These are phyloP conservation scores for Lolium rigidum DNA, from an alignment of 176 grass and related monocot genomes.

Conservation along the genomic window DNA sequence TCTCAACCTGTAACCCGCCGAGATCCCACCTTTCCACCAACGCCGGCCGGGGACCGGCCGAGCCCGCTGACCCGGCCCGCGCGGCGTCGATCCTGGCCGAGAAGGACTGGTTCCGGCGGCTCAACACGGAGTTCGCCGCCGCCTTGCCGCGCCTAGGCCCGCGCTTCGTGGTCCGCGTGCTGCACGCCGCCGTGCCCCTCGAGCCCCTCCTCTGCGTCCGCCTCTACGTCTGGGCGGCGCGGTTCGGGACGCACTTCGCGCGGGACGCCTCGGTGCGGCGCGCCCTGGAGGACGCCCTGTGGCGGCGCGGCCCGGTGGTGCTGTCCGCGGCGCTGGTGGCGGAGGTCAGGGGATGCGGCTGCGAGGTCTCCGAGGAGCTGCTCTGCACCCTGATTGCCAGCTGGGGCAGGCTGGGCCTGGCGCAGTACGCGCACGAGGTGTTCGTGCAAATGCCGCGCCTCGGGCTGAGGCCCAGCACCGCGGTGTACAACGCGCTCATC, in stretches of 20 bases:
- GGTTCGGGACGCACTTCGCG: constrained; percentile 58
- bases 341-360: constrained; percentile 63
- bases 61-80: constrained; percentile 53
- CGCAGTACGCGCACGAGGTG: constrained; percentile 76
- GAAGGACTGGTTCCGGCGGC: constrained; percentile 59
- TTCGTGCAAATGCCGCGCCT: constrained; percentile 75
- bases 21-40: constrained; percentile 25
- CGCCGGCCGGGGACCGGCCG: not conserved
- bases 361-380: constrained; percentile 67
- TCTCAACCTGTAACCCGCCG: not conserved
- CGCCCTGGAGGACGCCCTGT: constrained; percentile 61
- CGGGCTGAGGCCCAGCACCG: constrained; percentile 57
- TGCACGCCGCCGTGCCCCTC: constrained; percentile 45
- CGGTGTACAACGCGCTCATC: constrained; percentile 76
- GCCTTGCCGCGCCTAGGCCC: constrained; percentile 37
- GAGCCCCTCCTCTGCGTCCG: constrained; percentile 58
- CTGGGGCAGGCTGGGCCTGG: constrained; percentile 76
- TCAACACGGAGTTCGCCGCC: constrained; percentile 62
- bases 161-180: constrained; percentile 52
- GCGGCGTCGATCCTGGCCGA: constrained; percentile 49
- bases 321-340: constrained; percentile 59
- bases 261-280: constrained; percentile 59
- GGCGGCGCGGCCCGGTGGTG: constrained; percentile 73
- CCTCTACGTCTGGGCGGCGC: constrained; percentile 79
- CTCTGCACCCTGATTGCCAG: constrained; percentile 70